Percentiles rank a stretch among this genome's conserved stretches.
These are phyloP conservation scores for Scenedesmus sp. DNA, from an alignment of 163 green algal genomes.

Conservation along the genomic window DNA sequence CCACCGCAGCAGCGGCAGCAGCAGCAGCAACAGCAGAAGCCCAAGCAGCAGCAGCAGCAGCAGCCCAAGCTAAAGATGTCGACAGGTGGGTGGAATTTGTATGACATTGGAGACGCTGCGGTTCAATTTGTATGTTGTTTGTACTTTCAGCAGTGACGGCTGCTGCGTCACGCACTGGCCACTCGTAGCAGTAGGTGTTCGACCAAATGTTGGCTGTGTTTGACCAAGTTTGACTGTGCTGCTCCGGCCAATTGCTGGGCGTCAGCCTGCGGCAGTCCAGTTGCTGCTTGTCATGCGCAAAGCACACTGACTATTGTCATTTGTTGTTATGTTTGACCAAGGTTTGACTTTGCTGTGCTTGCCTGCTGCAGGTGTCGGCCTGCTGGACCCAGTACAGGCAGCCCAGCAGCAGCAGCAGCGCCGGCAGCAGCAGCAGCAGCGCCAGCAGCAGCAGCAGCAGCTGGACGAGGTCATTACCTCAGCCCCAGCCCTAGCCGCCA, in stretches of 20 bases:
- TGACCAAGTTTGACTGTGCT: no score
- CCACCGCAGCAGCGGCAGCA: conserved; percentile 24
- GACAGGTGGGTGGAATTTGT: neutral
- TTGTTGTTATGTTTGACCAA: neutral
- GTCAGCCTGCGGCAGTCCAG: no score
- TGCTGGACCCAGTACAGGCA: conserved; percentile 54
- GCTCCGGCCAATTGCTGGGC: no score
- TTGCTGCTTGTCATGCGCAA: no score
- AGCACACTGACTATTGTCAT: no score
- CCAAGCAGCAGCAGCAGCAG: neutral
- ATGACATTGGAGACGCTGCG: no score
- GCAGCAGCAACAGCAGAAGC: neutral
- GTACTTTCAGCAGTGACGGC: no score
- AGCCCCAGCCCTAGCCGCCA: neutral
- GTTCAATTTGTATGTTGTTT: no score
- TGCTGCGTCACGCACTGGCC: no score
- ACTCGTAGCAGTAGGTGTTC: no score
- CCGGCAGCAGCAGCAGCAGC: conserved; percentile 20
- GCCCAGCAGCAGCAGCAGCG: conserved; percentile 19
- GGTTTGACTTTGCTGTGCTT: neutral
- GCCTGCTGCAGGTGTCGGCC: conserved; percentile 49
- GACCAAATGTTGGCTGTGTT: no score
- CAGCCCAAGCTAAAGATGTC: conserved; percentile 23
- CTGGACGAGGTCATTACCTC: neutral
- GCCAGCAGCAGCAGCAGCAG: conserved; percentile 32